These are phyloP conservation scores for Eucalyptus viminalis DNA, from an alignment of 345 rosid species.

Conservation along the genomic window DNA sequence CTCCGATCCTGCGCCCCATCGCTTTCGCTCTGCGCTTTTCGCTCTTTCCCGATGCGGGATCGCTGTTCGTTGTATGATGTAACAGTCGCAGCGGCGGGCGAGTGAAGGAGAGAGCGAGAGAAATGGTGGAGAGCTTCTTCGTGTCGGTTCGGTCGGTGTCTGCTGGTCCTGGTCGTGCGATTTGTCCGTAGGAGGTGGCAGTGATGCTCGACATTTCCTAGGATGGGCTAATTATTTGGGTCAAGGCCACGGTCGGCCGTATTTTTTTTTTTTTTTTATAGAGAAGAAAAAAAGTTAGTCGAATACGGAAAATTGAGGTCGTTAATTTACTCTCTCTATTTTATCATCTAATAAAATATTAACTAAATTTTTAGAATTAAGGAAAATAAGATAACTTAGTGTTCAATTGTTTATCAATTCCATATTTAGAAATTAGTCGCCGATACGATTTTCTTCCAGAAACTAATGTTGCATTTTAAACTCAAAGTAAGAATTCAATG, in stretches of 20 bases:
- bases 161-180: too few relatives aligned
- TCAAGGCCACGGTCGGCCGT: neutral
- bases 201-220: too few relatives aligned
- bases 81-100: too few relatives aligned
- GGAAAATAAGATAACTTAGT: neutral
- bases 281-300: neutral
- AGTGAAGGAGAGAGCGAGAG: too few relatives aligned
- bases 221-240: neutral
- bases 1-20: slow-evolving; percentile 38
- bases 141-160: too few relatives aligned
- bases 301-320: neutral
- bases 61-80: neutral
- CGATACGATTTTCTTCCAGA: accelerated
- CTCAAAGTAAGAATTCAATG: neutral
- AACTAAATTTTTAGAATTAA: neutral
- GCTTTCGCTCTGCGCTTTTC: neutral
- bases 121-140: too few relatives aligned
- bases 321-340: neutral
- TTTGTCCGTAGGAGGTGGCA: too few relatives aligned
- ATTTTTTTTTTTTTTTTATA: neutral
- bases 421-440: accelerated
- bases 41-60: neutral
- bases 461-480: accelerated
- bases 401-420: accelerated
- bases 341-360: neutral